Conservation (phyloP, 1,139 yeast species). For the Candida tunisiensis region DNA sequence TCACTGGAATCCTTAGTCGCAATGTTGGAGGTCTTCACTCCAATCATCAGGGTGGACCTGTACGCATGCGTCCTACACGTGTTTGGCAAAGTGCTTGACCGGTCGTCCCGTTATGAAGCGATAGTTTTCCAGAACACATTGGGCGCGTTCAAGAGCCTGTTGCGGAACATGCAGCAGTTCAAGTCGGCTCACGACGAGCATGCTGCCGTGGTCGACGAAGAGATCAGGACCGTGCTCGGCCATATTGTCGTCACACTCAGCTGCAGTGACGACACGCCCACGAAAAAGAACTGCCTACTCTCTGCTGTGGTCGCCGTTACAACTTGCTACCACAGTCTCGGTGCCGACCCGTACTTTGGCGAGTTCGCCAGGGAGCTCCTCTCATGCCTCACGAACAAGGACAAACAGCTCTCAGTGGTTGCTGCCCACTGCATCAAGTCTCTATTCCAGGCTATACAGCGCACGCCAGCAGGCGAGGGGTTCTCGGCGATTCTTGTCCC, state of each 20-base stretch:
- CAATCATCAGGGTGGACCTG: slow-evolving; percentile 49
- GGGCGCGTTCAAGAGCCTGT: slow-evolving; percentile 15
- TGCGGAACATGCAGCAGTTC: slow-evolving; percentile 15
- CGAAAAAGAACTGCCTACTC: slow-evolving; percentile 30
- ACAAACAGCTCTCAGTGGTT: slow-evolving; percentile 24
- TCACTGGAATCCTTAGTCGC: slow-evolving; percentile 39
- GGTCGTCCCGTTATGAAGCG: slow-evolving; percentile 14
- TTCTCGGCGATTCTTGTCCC: slow-evolving; percentile 4
- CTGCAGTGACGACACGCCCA: slow-evolving; percentile 3
- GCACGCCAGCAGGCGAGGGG: slow-evolving; percentile 1
- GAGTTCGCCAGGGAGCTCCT: slow-evolving; percentile 20
- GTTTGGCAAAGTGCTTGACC: slow-evolving; percentile 42
- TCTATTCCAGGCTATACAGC: slow-evolving; percentile 28
- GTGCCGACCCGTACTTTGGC: slow-evolving; percentile 24
- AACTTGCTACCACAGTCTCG: slow-evolving; percentile 28
- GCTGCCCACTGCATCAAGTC: slow-evolving; percentile 44
- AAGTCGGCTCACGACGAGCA: slow-evolving; percentile 6
- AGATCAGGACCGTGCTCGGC: slow-evolving; percentile 18
- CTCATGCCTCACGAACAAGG: slow-evolving; percentile 21
- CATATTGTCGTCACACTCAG: slow-evolving; percentile 6
- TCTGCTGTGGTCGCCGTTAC: slow-evolving; percentile 47
- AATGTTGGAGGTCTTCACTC: slow-evolving; percentile 50
- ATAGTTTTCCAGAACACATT: slow-evolving; percentile 13
- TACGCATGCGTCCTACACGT: slow-evolving; percentile 52
- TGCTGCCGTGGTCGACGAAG: slow-evolving; percentile 21